phyloP scores from a whole-genome alignment of 176 grass and related monocot genomes.

The Carex parvula region DNA sequence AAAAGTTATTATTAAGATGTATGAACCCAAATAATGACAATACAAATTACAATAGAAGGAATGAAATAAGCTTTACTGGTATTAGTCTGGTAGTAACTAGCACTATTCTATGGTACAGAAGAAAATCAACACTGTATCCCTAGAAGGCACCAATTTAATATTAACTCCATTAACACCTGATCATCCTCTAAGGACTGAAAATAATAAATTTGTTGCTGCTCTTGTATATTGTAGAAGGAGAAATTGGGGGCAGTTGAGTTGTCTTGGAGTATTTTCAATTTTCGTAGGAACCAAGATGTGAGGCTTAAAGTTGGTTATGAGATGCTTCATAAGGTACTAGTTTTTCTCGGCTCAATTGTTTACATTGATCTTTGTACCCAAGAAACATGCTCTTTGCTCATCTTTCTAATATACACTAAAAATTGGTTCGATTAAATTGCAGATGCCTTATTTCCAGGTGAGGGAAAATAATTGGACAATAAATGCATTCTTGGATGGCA shows the following conservation, averaged over 20 bases:
- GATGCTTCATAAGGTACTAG: slow-evolving; percentile 49
- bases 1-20: not conserved
- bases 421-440: slow-evolving; percentile 27
- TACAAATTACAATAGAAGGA: not conserved
- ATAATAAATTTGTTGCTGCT: not conserved
- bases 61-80: not conserved
- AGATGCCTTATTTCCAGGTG: slow-evolving; percentile 87
- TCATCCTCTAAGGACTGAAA: not conserved
- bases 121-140: not conserved
- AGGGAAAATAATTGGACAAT: slow-evolving; percentile 91
- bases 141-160: not conserved
- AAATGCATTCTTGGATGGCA: slow-evolving; percentile 69
- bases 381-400: not conserved
- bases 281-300: slow-evolving; percentile 74
- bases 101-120: not conserved
- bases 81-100: not conserved
- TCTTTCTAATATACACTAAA: slow-evolving; percentile 20
- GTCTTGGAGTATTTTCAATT: slow-evolving; percentile 72
- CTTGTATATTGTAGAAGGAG: slow-evolving; percentile 38
- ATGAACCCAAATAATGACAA: not conserved
- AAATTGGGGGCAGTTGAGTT: slow-evolving; percentile 49
- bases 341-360: not conserved
- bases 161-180: not conserved
- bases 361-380: not conserved
- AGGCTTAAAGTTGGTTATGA: slow-evolving; percentile 85